A percentile compares a stretch with the other conserved stretches of the same genome.
Conservation (phyloP, 1,284 basidiomycete species). For the Leccinum ponderosum region DNA sequence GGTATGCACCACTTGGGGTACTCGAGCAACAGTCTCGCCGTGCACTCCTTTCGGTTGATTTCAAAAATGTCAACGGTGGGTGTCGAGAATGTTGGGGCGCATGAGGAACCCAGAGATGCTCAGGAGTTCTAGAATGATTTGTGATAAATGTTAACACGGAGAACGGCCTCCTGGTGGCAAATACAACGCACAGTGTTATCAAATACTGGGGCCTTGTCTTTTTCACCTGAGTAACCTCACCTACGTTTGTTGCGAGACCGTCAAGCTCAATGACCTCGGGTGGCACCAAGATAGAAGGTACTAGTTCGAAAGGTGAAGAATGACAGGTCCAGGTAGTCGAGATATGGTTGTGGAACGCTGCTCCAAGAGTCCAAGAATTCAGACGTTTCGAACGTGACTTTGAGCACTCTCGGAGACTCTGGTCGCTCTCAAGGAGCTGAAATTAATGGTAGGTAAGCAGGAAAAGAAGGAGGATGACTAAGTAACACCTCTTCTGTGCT, state of each 20-base stretch:
- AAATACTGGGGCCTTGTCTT: constrained; percentile 79
- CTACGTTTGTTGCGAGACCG: constrained; percentile 57
- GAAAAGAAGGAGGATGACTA: too few species aligned
- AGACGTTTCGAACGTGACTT: constrained; percentile 46
- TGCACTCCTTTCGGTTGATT: constrained; percentile 92
- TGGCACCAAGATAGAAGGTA: constrained; percentile 77
- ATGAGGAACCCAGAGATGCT: constrained; percentile 81
- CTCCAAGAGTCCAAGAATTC: constrained; percentile 57
- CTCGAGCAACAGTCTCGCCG: constrained; percentile 81
- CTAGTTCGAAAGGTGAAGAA: constrained; percentile 61
- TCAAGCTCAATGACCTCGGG: constrained; percentile 85
- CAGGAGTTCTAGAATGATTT: constrained; percentile 77
- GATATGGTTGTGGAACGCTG: constrained; percentile 71
- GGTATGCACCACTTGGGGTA: constrained; percentile 66
- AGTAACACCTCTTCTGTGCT: too few species aligned
- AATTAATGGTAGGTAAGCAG: not conserved
- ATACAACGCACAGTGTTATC: constrained; percentile 65
- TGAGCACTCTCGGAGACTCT: constrained; percentile 45
- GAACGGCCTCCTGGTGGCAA: not conserved
- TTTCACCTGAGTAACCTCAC: constrained; percentile 49
- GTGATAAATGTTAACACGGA: constrained; percentile 8
- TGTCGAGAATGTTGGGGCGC: constrained; percentile 77
- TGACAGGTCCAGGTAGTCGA: constrained; percentile 45
- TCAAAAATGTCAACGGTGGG: constrained; percentile 84
- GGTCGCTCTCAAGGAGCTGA: constrained; percentile 65